Evolutionary conservation across 2,329 filamentous ascomycete species (phyloP).

Genomic region (Metarhizium brunneum): DNA sequence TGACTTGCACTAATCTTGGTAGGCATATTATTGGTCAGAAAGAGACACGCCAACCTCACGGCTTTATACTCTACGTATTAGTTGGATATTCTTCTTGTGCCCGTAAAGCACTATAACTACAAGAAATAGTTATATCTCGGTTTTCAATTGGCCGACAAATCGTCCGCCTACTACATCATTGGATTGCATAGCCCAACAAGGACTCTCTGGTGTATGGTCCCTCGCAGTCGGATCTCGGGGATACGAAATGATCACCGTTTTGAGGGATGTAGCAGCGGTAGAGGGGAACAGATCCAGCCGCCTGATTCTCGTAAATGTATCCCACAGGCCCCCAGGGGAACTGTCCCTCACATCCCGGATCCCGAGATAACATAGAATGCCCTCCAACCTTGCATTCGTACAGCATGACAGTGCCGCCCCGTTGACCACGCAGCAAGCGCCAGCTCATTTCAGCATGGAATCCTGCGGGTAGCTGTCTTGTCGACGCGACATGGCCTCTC

Average conservation of each 20-base stretch:
- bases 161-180: neutral
- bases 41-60: too few relatives aligned
- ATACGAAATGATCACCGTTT: slow-evolving; percentile 1
- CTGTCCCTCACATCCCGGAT: neutral
- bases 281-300: neutral
- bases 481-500: neutral
- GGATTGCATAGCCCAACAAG: slow-evolving; percentile 29
- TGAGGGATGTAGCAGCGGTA: neutral
- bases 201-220: slow-evolving; percentile 34
- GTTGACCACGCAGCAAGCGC: neutral
- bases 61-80: too few relatives aligned
- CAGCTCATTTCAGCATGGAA: neutral
- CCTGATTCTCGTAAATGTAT: neutral
- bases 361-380: neutral
- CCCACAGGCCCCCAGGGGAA: neutral
- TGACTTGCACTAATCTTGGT: too few relatives aligned
- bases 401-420: neutral
- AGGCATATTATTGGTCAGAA: too few relatives aligned
- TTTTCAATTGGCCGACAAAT: too few relatives aligned
- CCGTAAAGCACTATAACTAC: too few relatives aligned
- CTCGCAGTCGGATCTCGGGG: neutral
- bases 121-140: too few relatives aligned
- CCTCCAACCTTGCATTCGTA: slow-evolving; percentile 1
- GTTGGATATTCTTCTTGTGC: too few relatives aligned
- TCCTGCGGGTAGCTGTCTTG: neutral